A percentile compares a stretch with the other conserved stretches of the same genome.
Evolutionary conservation across 169 alveolate genomes (phyloP).

Genomic region (Amoebophrya sp.): DNA sequence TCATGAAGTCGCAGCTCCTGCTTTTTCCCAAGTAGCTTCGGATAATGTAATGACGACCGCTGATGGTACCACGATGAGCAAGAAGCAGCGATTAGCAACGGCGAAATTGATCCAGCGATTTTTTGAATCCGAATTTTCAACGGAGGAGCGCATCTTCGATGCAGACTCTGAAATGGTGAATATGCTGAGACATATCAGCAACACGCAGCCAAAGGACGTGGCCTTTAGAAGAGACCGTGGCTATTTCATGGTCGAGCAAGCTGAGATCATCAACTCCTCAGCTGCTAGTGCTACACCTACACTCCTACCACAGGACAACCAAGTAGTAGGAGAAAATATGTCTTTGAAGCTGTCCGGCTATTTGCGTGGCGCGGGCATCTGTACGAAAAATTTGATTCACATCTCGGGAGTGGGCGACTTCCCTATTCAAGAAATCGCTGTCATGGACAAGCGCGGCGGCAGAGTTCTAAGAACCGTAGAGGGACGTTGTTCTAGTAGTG

Average conservation of each 20-base stretch:
- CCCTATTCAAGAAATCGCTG: constrained; percentile 38
- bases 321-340: background rate
- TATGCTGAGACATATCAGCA: background rate
- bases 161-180: background rate
- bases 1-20: background rate
- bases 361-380: constrained; percentile 18
- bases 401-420: constrained; percentile 54
- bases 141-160: background rate
- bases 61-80: constrained; percentile 19
- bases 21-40: background rate
- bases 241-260: background rate
- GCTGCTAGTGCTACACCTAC: no score
- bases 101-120: background rate
- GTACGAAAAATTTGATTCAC: constrained; percentile 48
- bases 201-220: background rate
- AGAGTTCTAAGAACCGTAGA: no score
- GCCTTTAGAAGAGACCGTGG: constrained; percentile 16
- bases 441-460: no score
- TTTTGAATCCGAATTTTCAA: background rate
- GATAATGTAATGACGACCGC: background rate
- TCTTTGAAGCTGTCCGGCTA: background rate
- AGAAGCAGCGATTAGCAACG: background rate
- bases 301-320: no score
- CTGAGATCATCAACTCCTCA: background rate
- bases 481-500: no score